Percentiles rank a stretch among this genome's conserved stretches.
phyloP scores from a whole-genome alignment of 2,329 filamentous ascomycete species.

The Fusarium drepaniforme region DNA sequence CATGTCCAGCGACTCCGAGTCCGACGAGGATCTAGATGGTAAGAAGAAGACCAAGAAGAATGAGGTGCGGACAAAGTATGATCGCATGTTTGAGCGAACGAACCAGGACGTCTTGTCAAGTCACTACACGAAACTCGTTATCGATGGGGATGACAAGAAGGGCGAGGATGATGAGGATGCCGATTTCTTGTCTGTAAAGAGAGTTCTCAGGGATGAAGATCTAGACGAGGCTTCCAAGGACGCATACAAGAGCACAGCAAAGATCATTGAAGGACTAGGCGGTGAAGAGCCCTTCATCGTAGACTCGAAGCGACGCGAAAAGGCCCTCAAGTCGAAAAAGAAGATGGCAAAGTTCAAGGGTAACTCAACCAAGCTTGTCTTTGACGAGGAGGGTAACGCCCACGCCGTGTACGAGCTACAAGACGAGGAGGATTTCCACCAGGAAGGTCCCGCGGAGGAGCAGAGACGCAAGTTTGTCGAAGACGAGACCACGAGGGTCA shows the following conservation, averaged over 20 bases:
- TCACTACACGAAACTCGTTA: slow-evolving; percentile 90
- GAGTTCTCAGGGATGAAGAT: slow-evolving; percentile 81
- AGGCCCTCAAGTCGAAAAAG: slow-evolving; percentile 95
- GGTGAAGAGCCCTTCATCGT: slow-evolving; percentile 82
- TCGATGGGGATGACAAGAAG: slow-evolving; percentile 63
- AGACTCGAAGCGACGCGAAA: slow-evolving; percentile 95
- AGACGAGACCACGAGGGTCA: slow-evolving; percentile 77
- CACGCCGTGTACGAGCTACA: slow-evolving; percentile 91
- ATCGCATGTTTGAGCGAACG: slow-evolving; percentile 96
- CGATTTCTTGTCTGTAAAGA: slow-evolving; percentile 91
- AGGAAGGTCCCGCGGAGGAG: slow-evolving; percentile 79
- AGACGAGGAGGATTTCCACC: slow-evolving; percentile 83
- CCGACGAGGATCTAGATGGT: slow-evolving; percentile 65
- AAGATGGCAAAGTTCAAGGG: slow-evolving; percentile 92
- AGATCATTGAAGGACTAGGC: slow-evolving; percentile 75
- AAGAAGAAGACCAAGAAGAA: slow-evolving; percentile 70
- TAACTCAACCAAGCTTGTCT: slow-evolving; percentile 86
- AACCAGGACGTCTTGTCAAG: slow-evolving; percentile 97
- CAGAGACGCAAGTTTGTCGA: slow-evolving; percentile 85
- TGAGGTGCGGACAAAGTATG: slow-evolving; percentile 91
- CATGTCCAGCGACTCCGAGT: slow-evolving; percentile 72
- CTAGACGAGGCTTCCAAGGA: slow-evolving; percentile 63
- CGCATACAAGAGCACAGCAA: slow-evolving; percentile 59
- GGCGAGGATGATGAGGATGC: slow-evolving; percentile 75
- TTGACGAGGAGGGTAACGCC: slow-evolving; percentile 90